Conservation (phyloP, 2,329 filamentous ascomycete species). For the Alternaria rosae region DNA sequence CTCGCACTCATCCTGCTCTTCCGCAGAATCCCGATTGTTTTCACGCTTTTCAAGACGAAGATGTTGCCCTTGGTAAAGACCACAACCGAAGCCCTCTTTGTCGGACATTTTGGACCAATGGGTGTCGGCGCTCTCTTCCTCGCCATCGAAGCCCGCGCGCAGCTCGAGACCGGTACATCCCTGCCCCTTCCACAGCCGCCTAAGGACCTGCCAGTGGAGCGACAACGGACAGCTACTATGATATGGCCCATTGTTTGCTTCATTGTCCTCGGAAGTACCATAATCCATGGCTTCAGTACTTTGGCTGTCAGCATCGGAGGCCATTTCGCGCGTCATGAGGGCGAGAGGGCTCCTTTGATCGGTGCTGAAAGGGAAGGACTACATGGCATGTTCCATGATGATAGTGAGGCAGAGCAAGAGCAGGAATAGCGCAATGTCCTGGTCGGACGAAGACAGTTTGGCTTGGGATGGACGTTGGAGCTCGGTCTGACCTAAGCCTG, state of each 20-base stretch:
- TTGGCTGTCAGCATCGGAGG: conserved; percentile 58
- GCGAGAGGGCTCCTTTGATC: conserved; percentile 59
- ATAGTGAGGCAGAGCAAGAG: conserved; percentile 25
- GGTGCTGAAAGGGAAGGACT: conserved; percentile 60
- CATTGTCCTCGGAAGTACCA: conserved; percentile 61
- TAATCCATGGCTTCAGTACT: conserved; percentile 63
- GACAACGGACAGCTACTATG: conserved; percentile 52
- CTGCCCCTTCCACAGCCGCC: conserved; percentile 56
- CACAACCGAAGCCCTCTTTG: conserved; percentile 62
- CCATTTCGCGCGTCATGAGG: conserved; percentile 56
- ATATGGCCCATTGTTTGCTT: conserved; percentile 65
- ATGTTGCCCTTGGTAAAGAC: conserved; percentile 58
- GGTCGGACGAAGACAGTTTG: background rate
- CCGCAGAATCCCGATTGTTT: conserved; percentile 61
- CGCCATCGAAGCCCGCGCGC: conserved; percentile 62
- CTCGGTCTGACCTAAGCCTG: background rate
- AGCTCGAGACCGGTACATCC: conserved; percentile 60
- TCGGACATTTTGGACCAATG: conserved; percentile 66
- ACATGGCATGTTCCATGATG: conserved; percentile 59
- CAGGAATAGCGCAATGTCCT: background rate
- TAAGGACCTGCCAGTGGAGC: conserved; percentile 38
- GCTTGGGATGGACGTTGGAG: background rate
- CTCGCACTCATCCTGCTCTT: conserved; percentile 60
- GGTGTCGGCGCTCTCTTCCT: conserved; percentile 65
- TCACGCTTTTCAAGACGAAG: conserved; percentile 54